Percentiles rank a stretch among this genome's conserved stretches.
These are phyloP conservation scores for Esteya vermicola DNA, from an alignment of 2,329 filamentous ascomycete genomes.

Conservation along the genomic window DNA sequence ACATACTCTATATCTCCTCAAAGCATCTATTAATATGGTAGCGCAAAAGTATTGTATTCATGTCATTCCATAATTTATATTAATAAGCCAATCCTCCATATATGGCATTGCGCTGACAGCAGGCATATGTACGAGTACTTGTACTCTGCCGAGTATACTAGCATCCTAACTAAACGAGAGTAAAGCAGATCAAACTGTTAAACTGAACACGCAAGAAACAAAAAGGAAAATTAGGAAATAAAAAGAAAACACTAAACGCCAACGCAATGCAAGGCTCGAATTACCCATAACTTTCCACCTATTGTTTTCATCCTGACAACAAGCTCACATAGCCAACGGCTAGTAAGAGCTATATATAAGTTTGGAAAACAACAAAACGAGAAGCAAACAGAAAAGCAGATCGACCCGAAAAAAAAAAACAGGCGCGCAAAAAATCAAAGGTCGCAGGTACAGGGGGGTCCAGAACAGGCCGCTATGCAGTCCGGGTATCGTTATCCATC, in stretches of 20 bases:
- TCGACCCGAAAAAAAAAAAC: conserved; percentile 8
- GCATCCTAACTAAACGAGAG: no score
- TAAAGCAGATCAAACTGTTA: neutral
- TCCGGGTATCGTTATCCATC: conserved; percentile 29
- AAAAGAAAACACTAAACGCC: conserved; percentile 5
- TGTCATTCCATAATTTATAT: no score
- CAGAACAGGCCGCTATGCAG: conserved; percentile 32
- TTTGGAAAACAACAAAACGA: neutral
- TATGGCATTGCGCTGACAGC: no score
- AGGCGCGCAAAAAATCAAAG: conserved; percentile 4
- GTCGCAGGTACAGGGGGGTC: conserved; percentile 23
- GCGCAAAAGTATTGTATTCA: no score
- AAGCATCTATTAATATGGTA: no score
- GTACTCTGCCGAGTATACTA: no score
- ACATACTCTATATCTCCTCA: no score
- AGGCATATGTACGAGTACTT: no score
- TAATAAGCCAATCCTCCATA: no score
- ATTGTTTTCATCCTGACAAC: neutral
- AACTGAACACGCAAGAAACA: neutral
- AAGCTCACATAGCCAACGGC: no score
- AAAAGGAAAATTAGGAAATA: neutral
- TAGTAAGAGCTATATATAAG: neutral
- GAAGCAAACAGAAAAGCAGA: conserved; percentile 4
- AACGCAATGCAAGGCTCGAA: conserved; percentile 7
- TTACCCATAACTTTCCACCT: neutral